Conservation (phyloP, 306 rosid genomes). For the Calophaca sinica region DNA sequence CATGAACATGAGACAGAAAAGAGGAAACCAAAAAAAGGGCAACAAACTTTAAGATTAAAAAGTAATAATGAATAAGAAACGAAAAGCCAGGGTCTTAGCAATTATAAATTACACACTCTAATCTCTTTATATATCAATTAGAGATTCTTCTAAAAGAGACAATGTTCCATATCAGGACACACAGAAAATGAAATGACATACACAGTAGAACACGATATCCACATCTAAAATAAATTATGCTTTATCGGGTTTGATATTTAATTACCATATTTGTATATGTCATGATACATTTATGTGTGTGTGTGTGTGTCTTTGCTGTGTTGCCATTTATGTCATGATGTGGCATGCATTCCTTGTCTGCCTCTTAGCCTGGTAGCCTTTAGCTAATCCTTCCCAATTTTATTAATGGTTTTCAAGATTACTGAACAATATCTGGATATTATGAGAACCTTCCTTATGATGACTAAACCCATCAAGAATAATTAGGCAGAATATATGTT, state of each 20-base stretch:
- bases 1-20: constrained; percentile 23
- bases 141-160: background rate
- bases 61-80: constrained; percentile 1
- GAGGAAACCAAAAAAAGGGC: background rate
- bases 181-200: background rate
- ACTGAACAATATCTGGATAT: constrained; percentile 12
- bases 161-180: background rate
- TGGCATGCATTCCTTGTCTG: background rate
- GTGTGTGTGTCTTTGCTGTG: constrained; percentile 2
- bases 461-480: constrained; percentile 12
- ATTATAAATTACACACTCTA: background rate
- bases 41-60: constrained; percentile 1
- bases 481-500: constrained; percentile 3
- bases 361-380: background rate
- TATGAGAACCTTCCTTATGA: constrained; percentile 9
- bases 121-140: constrained; percentile 8
- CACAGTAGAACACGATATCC: background rate
- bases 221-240: background rate
- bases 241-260: background rate
- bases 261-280: constrained; percentile 7
- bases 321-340: background rate
- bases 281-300: background rate
- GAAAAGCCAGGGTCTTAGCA: background rate
- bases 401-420: background rate
- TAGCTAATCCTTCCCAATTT: background rate